Base-by-base conservation (phyloP, 768 basidiomycete genomes). In the Termitomyces sp. region DNA sequence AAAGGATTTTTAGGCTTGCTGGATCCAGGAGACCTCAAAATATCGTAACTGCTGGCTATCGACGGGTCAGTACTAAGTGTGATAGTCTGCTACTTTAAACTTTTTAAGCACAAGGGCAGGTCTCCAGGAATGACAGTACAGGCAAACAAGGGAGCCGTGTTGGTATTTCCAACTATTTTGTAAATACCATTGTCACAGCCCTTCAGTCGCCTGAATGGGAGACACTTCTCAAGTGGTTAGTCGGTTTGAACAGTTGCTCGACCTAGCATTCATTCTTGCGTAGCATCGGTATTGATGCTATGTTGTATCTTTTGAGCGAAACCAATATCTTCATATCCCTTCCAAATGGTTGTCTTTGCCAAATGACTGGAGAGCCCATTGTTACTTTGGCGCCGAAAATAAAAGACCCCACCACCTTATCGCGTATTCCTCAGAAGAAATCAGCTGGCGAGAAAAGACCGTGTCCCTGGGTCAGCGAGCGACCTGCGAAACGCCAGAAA, bases 261-360 rank as follows among this genome's bases (percentile, higher is more conserved):
- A 9, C 38, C 26, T n/a, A 28, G 40, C 49, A 20, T 24, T 59
- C 30, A 54, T 55, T 46, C 56, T 49, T 52, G 5, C 13, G 14
- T 62, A 95, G 94, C 62, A 80, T 92, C 8, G 94, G 94, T 0
- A 83, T 84, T 41, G 84, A 84, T 62, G 80, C 82, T 1, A 87
- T 96, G 79, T 68, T 89, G 33, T 86, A 94, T 67, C 75, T 98
- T 10, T 79, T 98, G 18, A 77, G 85, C 2, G 80, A 87, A 55
- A 86, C 87, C 0, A 88, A 84, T 10, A 60, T 95, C 18, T 98
- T 94, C 67, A 66, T 88, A 16, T 75, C 88, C 2, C 71, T 97
- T 22, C 88, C 89, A 0, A 96, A 97, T 65, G 85, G 83, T 20
- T 95, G 92, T 66, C 79, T 87, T 38, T 89, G 89, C 60, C 95